Evolutionary conservation across 192 early-diverging fungal genomes (phyloP).

Genomic region (Chytriomyces sp.): DNA sequence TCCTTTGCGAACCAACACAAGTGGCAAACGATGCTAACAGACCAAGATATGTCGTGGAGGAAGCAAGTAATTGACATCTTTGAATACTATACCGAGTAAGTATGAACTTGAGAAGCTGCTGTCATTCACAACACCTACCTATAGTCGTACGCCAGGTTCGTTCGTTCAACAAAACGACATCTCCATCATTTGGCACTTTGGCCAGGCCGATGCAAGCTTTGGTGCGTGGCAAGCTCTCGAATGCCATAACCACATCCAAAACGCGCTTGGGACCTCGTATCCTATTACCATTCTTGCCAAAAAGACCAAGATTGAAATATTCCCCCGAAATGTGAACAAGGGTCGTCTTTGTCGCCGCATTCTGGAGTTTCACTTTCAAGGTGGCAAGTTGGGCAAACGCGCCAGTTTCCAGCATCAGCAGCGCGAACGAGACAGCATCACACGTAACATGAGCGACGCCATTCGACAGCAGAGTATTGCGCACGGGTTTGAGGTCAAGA

Average conservation of each 20-base stretch:
- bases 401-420: conserved; percentile 4
- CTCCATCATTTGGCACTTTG: conserved; percentile 74
- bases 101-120: neutral
- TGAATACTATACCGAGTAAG: conserved; percentile 76
- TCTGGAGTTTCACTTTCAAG: conserved; percentile 42
- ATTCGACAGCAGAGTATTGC: neutral
- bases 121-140: conserved; percentile 5
- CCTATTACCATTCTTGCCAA: conserved; percentile 72
- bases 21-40: conserved; percentile 65
- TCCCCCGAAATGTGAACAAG: conserved; percentile 73
- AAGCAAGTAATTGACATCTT: conserved; percentile 75
- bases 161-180: conserved; percentile 76
- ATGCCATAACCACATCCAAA: conserved; percentile 82
- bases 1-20: conserved; percentile 53
- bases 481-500: neutral
- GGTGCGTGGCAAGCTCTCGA: conserved; percentile 80
- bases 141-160: conserved; percentile 72
- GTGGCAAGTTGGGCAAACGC: conserved; percentile 19
- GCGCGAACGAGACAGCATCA: neutral
- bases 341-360: conserved; percentile 60
- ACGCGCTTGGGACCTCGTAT: conserved; percentile 64
- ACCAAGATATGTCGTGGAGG: conserved; percentile 68
- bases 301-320: conserved; percentile 69
- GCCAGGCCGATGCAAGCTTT: conserved; percentile 59
- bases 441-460: conserved; percentile 1